Evolutionary conservation across 257 asterid genomes (phyloP), one percentile per base, ranked within the genome.

Genomic region (Nicotiana paniculata): DNA sequence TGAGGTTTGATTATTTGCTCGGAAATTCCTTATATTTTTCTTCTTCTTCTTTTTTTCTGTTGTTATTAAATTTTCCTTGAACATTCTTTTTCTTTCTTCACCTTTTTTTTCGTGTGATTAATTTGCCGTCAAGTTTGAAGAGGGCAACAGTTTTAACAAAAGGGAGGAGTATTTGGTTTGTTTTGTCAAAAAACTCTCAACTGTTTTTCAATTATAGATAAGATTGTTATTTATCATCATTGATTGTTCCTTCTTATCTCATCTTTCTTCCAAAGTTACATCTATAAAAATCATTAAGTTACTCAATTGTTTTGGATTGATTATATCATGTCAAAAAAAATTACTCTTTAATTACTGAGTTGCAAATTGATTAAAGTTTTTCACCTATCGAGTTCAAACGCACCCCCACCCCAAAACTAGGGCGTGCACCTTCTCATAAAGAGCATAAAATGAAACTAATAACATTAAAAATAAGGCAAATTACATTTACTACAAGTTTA

Each of bases 51-150:
- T 32, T 9, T 6, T 15, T 28, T 28, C 30, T 78, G 12, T 30
- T 66, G n/a, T 87, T 61, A 43, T 65, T 59, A 79, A 39, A 55
- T 18, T 62, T 16, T n/a, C 13, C 62, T 12, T 43, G 11, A 35
- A 33, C 30, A 35, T 51, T 43, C 30, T 54, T 82, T 81, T 76
- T 86, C 84, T 86, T 84, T 85, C 85, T 83, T 76, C 35, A 21
- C n/a, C 18, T 37, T 26, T 68, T 83, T 21, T 61, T 69, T 61
- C 64, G 95, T 83, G 92, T 88, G 92, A 90, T 90, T 85, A 88
- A 85, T 88, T 82, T 89, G 83, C 65, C 53, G 80, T 88, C 83
- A 69, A 63, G 79, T 48, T 74, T 74, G 79, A 74, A 48, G 62
- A 74, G 39, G 43, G 5, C 62, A 74, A 58, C 62, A 48, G 24